These are phyloP conservation scores for Solanum clarkiae DNA, from an alignment of 257 asterid genomes.

Conservation along the genomic window DNA sequence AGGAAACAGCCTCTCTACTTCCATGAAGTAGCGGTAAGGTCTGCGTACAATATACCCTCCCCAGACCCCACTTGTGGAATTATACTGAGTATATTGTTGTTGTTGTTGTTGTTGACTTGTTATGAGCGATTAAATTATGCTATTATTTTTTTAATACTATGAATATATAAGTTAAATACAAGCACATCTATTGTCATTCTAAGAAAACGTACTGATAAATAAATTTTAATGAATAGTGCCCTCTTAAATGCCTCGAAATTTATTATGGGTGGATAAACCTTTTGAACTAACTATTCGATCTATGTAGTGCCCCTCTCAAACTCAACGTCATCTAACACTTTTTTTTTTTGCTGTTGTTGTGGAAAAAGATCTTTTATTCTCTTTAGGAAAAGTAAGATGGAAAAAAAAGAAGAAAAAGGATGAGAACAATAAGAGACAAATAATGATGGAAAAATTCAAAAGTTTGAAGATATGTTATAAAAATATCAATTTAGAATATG, in stretches of 20 bases:
- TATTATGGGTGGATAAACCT: neutral
- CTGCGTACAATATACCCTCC: no score
- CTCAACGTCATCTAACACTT: neutral
- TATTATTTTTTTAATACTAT: neutral
- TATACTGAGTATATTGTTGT: no score
- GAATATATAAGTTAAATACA: neutral
- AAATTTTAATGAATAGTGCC: neutral
- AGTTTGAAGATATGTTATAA: neutral
- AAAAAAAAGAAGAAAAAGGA: neutral
- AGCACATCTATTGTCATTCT: neutral
- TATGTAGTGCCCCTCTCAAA: neutral
- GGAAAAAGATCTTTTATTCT: neutral
- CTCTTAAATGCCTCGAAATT: neutral
- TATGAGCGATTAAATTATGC: neutral
- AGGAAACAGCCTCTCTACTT: no score
- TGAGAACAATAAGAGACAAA: neutral
- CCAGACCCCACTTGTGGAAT: no score
- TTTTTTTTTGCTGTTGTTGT: neutral
- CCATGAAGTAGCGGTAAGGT: no score
- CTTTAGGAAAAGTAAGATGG: neutral
- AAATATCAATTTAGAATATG: neutral
- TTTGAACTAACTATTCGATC: neutral
- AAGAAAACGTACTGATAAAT: neutral
- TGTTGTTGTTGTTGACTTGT: no score
- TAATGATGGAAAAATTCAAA: neutral